These are phyloP conservation scores for Handroanthus guayacan DNA, from an alignment of 257 asterid genomes.

Conservation along the genomic window DNA sequence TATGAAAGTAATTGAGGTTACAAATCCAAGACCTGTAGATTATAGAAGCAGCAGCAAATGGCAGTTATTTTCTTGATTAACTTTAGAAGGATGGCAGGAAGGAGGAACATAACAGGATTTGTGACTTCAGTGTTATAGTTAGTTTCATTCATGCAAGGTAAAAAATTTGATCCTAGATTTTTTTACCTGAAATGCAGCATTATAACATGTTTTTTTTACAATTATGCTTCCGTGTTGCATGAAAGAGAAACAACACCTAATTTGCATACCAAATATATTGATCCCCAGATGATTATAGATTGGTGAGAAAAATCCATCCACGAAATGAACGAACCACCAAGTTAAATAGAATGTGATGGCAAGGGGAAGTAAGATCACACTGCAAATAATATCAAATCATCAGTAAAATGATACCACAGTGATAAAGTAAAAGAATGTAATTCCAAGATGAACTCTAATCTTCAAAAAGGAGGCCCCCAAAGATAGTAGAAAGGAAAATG, in stretches of 20 bases:
- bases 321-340: constrained; percentile 84
- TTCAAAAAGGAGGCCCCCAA: background rate
- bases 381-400: constrained; percentile 45
- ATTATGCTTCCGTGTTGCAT: background rate
- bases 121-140: no score
- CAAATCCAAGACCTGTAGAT: constrained; percentile 74
- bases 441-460: constrained; percentile 19
- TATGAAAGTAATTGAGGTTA: constrained; percentile 76
- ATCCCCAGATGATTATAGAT: constrained; percentile 75
- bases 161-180: background rate
- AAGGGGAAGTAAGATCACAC: constrained; percentile 78
- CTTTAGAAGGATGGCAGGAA: no score
- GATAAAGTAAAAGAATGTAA: background rate
- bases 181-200: background rate
- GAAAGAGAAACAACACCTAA: constrained; percentile 9
- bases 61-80: background rate
- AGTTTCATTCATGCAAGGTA: background rate
- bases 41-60: background rate
- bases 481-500: background rate
- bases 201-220: background rate
- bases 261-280: constrained; percentile 63
- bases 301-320: constrained; percentile 88
- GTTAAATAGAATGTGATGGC: constrained; percentile 85
- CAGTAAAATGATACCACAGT: background rate
- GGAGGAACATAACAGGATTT: no score